These are phyloP conservation scores for Symbiodinium pilosum DNA, from an alignment of 73 alveolate genomes.

Conservation along the genomic window DNA sequence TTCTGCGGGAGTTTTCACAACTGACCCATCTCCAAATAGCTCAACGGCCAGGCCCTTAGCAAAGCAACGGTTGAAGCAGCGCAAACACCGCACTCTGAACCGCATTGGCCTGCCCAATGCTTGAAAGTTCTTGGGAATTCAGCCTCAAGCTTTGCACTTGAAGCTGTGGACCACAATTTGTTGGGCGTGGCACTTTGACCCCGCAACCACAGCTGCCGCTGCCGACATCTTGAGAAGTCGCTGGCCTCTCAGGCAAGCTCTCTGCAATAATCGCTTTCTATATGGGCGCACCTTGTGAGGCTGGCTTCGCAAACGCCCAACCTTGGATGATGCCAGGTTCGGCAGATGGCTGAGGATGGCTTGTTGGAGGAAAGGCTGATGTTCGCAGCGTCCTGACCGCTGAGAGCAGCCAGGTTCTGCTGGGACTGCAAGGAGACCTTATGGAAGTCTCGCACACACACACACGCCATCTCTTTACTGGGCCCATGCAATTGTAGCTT, in stretches of 20 bases:
- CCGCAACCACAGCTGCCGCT: neutral
- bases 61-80: neutral
- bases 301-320: neutral
- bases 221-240: too few species aligned
- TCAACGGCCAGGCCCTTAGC: neutral
- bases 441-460: neutral
- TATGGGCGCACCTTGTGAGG: neutral
- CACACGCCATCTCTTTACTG: too few species aligned
- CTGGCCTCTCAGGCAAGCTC: too few species aligned
- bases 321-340: neutral
- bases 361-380: neutral
- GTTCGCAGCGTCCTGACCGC: constrained; percentile 1
- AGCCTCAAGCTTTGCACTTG: neutral
- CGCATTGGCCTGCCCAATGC: neutral
- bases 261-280: too few species aligned
- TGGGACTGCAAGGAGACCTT: neutral
- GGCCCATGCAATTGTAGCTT: neutral
- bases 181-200: neutral
- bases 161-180: too few species aligned
- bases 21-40: neutral
- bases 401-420: neutral
- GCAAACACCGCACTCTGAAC: neutral
- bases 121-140: neutral
- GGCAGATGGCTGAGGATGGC: too few species aligned
- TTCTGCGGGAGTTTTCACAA: neutral